Percentiles rank a stretch among this genome's conserved stretches.
Evolutionary conservation across 1,284 basidiomycete species (phyloP).

Genomic region (Malassezia psittaci): DNA sequence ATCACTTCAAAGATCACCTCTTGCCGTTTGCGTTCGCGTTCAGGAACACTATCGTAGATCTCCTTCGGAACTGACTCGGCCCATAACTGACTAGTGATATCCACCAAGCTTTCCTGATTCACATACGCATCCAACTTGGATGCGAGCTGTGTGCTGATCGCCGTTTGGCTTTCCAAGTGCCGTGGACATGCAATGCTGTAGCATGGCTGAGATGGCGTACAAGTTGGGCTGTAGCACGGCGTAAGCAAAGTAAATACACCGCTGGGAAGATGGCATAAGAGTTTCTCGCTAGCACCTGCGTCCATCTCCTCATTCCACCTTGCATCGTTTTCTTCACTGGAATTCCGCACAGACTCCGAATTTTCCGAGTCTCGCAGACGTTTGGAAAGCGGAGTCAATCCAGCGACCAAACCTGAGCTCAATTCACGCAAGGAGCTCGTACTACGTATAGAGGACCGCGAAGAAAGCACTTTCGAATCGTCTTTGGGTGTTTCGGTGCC

Average conservation of each 20-base stretch:
- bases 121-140: slow-evolving; percentile 56
- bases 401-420: background rate
- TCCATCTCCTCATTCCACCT: background rate
- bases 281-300: background rate
- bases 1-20: slow-evolving; percentile 99
- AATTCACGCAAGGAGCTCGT: background rate
- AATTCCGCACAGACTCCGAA: background rate
- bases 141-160: slow-evolving; percentile 76
- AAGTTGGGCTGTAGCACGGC: slow-evolving; percentile 96
- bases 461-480: background rate
- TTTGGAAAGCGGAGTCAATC: slow-evolving; percentile 19
- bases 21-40: slow-evolving; percentile 87
- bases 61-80: slow-evolving; percentile 91
- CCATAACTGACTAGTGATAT: slow-evolving; percentile 72
- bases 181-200: slow-evolving; percentile 95
- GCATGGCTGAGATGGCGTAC: slow-evolving; percentile 80
- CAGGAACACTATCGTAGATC: slow-evolving; percentile 79
- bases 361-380: slow-evolving; percentile 50
- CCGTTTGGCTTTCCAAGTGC: slow-evolving; percentile 81
- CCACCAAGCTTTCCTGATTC: slow-evolving; percentile 64
- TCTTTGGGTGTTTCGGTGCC: background rate
- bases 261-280: slow-evolving; percentile 54
- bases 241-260: slow-evolving; percentile 95
- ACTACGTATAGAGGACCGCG: background rate
- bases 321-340: background rate